Base-by-base conservation (phyloP, 2,329 filamentous ascomycete species). In the Sclerotinia trifoliorum region DNA sequence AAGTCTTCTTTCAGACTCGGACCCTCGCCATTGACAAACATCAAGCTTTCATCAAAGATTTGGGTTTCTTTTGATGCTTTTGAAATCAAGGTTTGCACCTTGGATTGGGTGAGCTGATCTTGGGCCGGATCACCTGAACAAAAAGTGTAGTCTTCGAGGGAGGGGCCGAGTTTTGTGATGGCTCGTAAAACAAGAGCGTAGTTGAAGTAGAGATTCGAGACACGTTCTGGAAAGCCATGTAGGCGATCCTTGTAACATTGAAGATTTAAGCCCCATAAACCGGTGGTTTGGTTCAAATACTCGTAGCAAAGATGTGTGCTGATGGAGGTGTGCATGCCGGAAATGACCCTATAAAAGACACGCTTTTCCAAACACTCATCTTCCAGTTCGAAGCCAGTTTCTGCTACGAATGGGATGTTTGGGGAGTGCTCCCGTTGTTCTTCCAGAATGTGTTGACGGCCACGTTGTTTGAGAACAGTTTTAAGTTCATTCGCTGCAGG, bases 161-260 rank as follows among this genome's bases (percentile, higher is more conserved):
- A 90, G 32, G 92, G 91, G 17, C 90, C 91, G 11, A 98, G 86
- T 80, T 99, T 99, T 65, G 92, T 91, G 52, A 98, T 86, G 17
- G 95, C 95, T 62, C 95, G 91, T 35, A 94, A 90, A 52, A 99
- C 85, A n/a, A 99, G 85, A 0, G 95, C 95, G 77, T 97, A 99
- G 85, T 99, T 98, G 83, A 99, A 99, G 83, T 99, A 99, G 62
- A 99, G 85, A 79, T 99, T 99, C 73, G 94, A 95, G 76, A 99
- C 91, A 70, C 94, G 91, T 74, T 99, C 95, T 0, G 94, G 93
- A 78, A 91, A 88, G 29, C 85, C 83, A 79, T 97, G 92, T 21
- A 99, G 85, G n/a, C 95, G 88, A 46, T 88, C 82, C 77, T 91
- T 88, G 84, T 97, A 99, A 83, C 95, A 99, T 71, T 88, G 83